These are phyloP conservation scores for Eucalyptus marginata DNA, from an alignment of 345 rosid genomes.

Conservation along the genomic window DNA sequence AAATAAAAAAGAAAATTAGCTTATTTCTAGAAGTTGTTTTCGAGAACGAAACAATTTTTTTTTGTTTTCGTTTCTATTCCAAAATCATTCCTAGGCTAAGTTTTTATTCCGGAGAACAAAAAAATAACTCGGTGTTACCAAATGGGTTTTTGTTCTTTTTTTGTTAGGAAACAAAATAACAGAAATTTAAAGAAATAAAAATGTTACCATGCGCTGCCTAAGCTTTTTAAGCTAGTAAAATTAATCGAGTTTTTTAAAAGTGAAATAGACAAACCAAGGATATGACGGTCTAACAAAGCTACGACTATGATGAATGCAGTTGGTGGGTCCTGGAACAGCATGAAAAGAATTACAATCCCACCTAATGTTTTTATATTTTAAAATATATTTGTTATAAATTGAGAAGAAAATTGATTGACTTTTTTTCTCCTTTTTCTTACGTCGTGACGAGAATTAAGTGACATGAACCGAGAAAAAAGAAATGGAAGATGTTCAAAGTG, in stretches of 20 bases:
- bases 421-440: neutral
- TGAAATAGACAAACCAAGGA: neutral
- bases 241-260: neutral
- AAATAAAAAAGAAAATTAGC: no score
- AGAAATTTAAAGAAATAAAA: no score
- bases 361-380: neutral
- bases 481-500: neutral
- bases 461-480: neutral
- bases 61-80: no score
- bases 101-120: no score
- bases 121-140: no score
- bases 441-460: neutral
- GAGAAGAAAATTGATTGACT: neutral
- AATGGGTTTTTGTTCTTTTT: no score
- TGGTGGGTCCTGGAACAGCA: neutral
- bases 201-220: no score
- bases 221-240: neutral
- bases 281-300: neutral
- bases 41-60: no score
- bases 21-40: no score
- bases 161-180: no score
- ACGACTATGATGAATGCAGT: neutral
- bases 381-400: neutral
- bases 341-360: neutral
- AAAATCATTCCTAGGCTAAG: no score